Conservation (phyloP, 2,329 filamentous ascomycete species). For the Mycogone perniciosa region DNA sequence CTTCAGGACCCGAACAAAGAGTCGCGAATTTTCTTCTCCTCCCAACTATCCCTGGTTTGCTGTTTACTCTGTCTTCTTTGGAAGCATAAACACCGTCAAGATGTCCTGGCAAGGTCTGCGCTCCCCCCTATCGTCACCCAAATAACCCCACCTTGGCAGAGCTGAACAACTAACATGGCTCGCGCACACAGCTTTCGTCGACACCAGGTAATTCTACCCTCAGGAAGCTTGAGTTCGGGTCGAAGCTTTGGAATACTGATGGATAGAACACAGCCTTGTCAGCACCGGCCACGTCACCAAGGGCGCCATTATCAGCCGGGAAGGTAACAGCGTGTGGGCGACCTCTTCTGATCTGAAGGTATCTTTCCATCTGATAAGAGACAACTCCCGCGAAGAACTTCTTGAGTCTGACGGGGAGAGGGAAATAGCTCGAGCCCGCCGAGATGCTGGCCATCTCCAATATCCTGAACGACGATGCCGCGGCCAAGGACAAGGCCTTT, state of each 20-base stretch:
- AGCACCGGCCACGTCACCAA: slow-evolving; percentile 74
- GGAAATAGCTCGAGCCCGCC: slow-evolving; percentile 33
- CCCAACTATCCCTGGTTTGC: slow-evolving; percentile 2
- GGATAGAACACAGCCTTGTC: slow-evolving; percentile 57
- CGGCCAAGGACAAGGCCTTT: slow-evolving; percentile 59
- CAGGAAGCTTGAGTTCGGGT: background rate
- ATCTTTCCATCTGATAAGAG: slow-evolving; percentile 28
- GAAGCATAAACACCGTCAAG: slow-evolving; percentile 23
- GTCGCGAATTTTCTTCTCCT: background rate
- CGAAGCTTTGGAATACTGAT: slow-evolving; percentile 15
- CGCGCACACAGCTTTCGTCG: slow-evolving; percentile 39
- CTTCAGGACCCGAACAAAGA: background rate
- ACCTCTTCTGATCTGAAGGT: slow-evolving; percentile 65
- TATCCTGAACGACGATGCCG: slow-evolving; percentile 41
- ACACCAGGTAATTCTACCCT: slow-evolving; percentile 38
- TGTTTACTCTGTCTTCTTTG: slow-evolving; percentile 2
- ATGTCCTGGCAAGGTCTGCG: slow-evolving; percentile 71
- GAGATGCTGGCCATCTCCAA: slow-evolving; percentile 55
- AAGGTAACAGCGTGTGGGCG: slow-evolving; percentile 78
- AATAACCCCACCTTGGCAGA: slow-evolving; percentile 22
- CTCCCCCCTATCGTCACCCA: slow-evolving; percentile 12
- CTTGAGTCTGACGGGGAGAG: background rate
- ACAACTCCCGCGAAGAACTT: background rate
- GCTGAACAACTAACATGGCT: slow-evolving; percentile 3
- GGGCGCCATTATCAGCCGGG: slow-evolving; percentile 75